Conservation (phyloP, 2,329 filamentous ascomycete species). For the Colletotrichum incanum region DNA sequence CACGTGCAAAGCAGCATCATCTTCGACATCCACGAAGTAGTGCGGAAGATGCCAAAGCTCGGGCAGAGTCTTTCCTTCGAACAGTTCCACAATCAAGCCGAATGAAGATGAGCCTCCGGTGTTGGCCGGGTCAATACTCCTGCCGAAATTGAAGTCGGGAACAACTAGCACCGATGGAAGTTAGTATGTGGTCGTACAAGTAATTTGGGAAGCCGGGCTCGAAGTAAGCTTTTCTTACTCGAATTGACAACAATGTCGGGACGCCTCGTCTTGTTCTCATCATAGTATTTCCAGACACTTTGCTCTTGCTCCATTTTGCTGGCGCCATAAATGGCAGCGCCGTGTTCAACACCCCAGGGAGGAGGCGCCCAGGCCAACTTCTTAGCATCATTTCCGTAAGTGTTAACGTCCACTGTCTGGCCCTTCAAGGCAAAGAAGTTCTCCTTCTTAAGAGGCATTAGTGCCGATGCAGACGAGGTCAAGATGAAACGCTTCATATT, state of each 20-base stretch:
- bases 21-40: conserved; percentile 63
- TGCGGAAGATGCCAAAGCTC: conserved; percentile 40
- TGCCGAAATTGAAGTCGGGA: conserved; percentile 50
- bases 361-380: conserved; percentile 21
- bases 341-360: conserved; percentile 44
- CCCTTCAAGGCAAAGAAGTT: conserved; percentile 42
- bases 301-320: conserved; percentile 57
- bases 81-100: conserved; percentile 44
- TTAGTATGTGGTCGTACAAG: neutral
- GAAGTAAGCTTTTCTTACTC: conserved; percentile 19
- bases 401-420: conserved; percentile 42
- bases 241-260: conserved; percentile 35
- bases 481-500: conserved; percentile 31
- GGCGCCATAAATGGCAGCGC: conserved; percentile 52
- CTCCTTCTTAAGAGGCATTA: conserved; percentile 38
- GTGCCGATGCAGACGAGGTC: conserved; percentile 25
- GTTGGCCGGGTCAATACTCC: conserved; percentile 40
- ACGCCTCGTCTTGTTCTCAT: conserved; percentile 49
- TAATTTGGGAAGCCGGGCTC: conserved; percentile 44
- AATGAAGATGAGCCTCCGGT: conserved; percentile 47
- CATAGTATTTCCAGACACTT: conserved; percentile 56
- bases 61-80: conserved; percentile 41
- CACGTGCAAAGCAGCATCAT: conserved; percentile 67
- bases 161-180: conserved; percentile 47
- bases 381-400: conserved; percentile 21